Percentiles rank a stretch among this genome's conserved stretches.
These are phyloP conservation scores for Cupressus sempervirens DNA, from an alignment of 75 land plant species.

Conservation along the genomic window DNA sequence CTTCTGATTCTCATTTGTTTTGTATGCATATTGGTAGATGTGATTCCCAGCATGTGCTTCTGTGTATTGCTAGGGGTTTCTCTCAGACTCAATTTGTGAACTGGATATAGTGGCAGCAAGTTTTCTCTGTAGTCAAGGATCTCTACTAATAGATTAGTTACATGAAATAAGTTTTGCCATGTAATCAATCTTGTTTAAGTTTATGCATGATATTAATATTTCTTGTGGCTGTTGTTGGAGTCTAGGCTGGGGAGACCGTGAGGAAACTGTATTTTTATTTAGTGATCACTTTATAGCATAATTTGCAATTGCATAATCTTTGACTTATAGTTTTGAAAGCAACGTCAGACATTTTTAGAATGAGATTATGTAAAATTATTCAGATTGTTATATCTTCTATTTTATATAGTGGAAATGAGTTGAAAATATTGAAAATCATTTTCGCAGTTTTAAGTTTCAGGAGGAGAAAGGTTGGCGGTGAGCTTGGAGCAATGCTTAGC, in stretches of 20 bases:
- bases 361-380: neutral
- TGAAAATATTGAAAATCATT: slow-evolving; percentile 5
- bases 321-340: neutral
- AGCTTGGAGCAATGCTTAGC: slow-evolving; percentile 19
- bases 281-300: neutral
- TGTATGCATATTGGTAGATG: no score
- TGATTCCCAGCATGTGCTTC: neutral
- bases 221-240: neutral
- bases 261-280: neutral
- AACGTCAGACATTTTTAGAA: neutral
- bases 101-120: neutral
- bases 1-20: no score
- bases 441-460: slow-evolving; percentile 11
- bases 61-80: neutral
- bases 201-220: neutral
- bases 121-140: neutral
- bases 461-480: slow-evolving; percentile 8
- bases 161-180: neutral
- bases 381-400: neutral
- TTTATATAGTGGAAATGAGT: neutral
- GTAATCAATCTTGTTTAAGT: neutral
- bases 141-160: neutral
- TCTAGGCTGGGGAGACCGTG: neutral
- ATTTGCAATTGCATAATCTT: neutral
- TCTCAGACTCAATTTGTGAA: neutral